Evolutionary conservation across 495 filamentous ascomycete species (phyloP).

Genomic region (Penicillium desertorum): DNA sequence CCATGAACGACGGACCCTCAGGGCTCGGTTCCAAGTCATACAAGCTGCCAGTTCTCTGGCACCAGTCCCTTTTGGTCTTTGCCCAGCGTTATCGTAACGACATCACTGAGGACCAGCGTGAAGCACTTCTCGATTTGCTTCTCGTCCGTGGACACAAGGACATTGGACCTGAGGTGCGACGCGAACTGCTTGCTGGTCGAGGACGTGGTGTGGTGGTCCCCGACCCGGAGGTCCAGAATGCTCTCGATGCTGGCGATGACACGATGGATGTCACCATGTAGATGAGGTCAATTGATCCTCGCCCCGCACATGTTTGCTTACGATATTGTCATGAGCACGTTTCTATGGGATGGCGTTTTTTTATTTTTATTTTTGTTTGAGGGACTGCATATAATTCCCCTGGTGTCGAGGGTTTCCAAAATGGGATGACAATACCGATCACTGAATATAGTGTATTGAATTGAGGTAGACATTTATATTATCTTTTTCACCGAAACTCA

Average conservation of each 20-base stretch:
- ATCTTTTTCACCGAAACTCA: neutral
- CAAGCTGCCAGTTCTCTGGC: constrained; percentile 83
- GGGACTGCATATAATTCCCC: constrained; percentile 35
- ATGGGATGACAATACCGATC: constrained; percentile 11
- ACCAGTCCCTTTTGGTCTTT: constrained; percentile 84
- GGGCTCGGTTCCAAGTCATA: constrained; percentile 47
- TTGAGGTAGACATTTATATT: constrained; percentile 5
- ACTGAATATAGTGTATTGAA: constrained; percentile 1
- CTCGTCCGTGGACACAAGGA: constrained; percentile 80
- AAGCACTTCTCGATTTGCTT: constrained; percentile 87
- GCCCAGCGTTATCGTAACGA: constrained; percentile 92
- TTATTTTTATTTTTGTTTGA: constrained; percentile 21
- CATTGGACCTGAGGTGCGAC: constrained; percentile 87
- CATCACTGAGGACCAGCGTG: constrained; percentile 89
- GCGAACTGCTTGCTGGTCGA: constrained; percentile 85
- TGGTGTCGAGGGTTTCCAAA: constrained; percentile 23
- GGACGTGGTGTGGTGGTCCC: constrained; percentile 77
- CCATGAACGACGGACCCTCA: constrained; percentile 43
- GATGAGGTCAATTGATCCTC: constrained; percentile 27
- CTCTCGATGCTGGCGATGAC: constrained; percentile 74
- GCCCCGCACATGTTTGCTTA: constrained; percentile 28
- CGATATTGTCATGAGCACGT: constrained; percentile 37
- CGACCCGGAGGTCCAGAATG: constrained; percentile 52
- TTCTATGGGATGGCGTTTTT: constrained; percentile 37
- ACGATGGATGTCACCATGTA: constrained; percentile 68